Evolutionary conservation across 2,329 filamentous ascomycete species (phyloP).

Genomic region (Neonectria faginata): DNA sequence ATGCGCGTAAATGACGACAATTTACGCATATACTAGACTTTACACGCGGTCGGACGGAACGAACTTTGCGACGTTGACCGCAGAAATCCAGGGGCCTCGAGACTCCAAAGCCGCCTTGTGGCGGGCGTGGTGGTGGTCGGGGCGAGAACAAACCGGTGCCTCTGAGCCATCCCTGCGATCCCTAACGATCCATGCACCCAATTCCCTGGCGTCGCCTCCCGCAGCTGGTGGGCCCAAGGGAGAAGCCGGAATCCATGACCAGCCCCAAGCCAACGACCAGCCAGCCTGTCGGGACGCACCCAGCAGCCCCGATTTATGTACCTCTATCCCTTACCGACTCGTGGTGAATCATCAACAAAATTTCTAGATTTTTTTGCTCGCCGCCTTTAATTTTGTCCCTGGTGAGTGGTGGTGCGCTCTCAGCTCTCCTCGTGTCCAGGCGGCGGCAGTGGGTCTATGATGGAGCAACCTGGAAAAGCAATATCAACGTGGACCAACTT

Average conservation of each 20-base stretch:
- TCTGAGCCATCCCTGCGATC: slow-evolving; percentile 33
- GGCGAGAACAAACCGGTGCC: slow-evolving; percentile 51
- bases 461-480: slow-evolving; percentile 24
- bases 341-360: slow-evolving; percentile 31
- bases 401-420: slow-evolving; percentile 6
- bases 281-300: slow-evolving; percentile 49
- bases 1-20: slow-evolving; percentile 41
- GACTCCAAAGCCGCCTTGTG: slow-evolving; percentile 34
- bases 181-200: slow-evolving; percentile 32
- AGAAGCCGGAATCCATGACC: slow-evolving; percentile 48
- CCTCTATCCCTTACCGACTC: slow-evolving; percentile 13
- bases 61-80: slow-evolving; percentile 26
- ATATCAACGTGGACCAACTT: slow-evolving; percentile 25
- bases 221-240: slow-evolving; percentile 39
- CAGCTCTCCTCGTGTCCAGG: slow-evolving; percentile 25
- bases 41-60: slow-evolving; percentile 36
- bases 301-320: slow-evolving; percentile 37
- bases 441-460: slow-evolving; percentile 27
- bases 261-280: slow-evolving; percentile 25
- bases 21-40: slow-evolving; percentile 27
- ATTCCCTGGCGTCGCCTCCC: slow-evolving; percentile 32
- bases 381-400: slow-evolving; percentile 26
- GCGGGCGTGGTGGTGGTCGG: slow-evolving; percentile 37
- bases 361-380: slow-evolving; percentile 25
- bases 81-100: slow-evolving; percentile 33